Evolutionary conservation across 139 green algal genomes (phyloP), one percentile per base, ranked within the genome.

Genomic region (Micractinium sp.): DNA sequence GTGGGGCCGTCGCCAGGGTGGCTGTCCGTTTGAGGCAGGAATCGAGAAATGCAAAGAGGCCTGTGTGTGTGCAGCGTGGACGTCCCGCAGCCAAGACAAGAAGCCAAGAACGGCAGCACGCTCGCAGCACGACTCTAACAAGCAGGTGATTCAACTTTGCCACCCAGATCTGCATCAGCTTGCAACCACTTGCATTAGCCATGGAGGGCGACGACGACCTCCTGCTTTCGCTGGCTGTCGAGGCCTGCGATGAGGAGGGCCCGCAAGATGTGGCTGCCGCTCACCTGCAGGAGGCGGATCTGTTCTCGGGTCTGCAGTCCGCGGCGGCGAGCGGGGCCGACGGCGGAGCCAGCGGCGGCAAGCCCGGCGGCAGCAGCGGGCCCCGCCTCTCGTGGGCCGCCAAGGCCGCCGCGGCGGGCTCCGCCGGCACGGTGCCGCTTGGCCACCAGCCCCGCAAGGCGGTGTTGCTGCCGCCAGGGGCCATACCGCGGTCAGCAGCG

Each of bases 191-290:
- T 56, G 47, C 47, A 56, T 5, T 9, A 67, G 31, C n/a, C 15
- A 88, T 56, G 35, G 66, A 87, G 39, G 38, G 18, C 22, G 89
- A 91, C 13, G 66, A 89, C 3, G 85, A 91, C 66, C n/a, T 89
- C 2, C 78, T 91, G 33, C 77, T 91, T 25, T 56, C 69, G 13
- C 39, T 91, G 76, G 88, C 88, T 41, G 76, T 36, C 22, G 88
- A 91, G 47, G 53, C 36, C 53, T 56, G 38, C 38, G 77, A 39
- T 18, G 14, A 27, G 53, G 74, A 18, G 25, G 74, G 3, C 29
- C 31, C n/a, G 0, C 79, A 23, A 36, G 77, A 18, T 20, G 77
- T 12, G 39, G 29, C 38, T 82, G 77, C 77, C 36, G 36, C 33
- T 63, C 29, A 23, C 31, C 66, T 88, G 66, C 67, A 82, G 20